Percentiles rank a stretch among this genome's conserved stretches.
phyloP scores from a whole-genome alignment of 1,284 basidiomycete genomes.

The Cystobasidium slooffiae region DNA sequence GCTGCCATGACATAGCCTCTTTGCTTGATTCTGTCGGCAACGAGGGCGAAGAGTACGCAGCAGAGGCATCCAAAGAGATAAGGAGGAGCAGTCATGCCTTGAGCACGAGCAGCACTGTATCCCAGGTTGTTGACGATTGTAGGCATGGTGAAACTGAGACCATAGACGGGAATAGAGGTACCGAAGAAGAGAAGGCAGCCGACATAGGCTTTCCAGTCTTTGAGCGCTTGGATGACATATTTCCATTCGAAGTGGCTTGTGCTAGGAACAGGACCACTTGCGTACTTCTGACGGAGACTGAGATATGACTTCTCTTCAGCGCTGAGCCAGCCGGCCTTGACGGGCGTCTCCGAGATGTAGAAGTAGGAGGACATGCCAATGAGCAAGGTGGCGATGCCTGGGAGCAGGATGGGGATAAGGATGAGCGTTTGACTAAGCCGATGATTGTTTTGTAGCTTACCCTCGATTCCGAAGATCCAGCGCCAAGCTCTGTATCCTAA shows the following conservation, averaged over 20 bases:
- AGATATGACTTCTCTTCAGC: slow-evolving; percentile 26
- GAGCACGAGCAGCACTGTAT: slow-evolving; percentile 32
- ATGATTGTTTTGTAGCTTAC: background rate
- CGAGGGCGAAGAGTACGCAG: slow-evolving; percentile 26
- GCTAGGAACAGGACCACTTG: slow-evolving; percentile 11
- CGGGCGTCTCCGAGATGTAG: slow-evolving; percentile 13
- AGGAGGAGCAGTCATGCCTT: slow-evolving; percentile 29
- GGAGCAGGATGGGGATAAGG: background rate
- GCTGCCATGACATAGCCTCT: slow-evolving; percentile 29
- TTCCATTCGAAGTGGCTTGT: slow-evolving; percentile 36
- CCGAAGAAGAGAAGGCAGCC: slow-evolving; percentile 35
- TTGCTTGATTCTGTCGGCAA: slow-evolving; percentile 25
- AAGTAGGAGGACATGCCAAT: slow-evolving; percentile 20
- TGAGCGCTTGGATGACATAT: slow-evolving; percentile 33
- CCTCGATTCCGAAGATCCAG: slow-evolving; percentile 37
- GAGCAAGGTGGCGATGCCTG: slow-evolving; percentile 25
- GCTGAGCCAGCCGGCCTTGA: slow-evolving; percentile 18
- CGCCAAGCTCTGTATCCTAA: slow-evolving; percentile 31
- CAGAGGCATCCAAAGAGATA: slow-evolving; percentile 25
- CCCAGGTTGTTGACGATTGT: slow-evolving; percentile 41
- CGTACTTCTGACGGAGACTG: slow-evolving; percentile 16
- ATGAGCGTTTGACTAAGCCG: background rate
- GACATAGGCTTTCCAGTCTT: slow-evolving; percentile 38
- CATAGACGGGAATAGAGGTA: slow-evolving; percentile 32
- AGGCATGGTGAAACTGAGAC: slow-evolving; percentile 26